Evolutionary conservation across 1,284 basidiomycete species (phyloP), one percentile per base, ranked within the genome.

Genomic region (Irpex sp.): DNA sequence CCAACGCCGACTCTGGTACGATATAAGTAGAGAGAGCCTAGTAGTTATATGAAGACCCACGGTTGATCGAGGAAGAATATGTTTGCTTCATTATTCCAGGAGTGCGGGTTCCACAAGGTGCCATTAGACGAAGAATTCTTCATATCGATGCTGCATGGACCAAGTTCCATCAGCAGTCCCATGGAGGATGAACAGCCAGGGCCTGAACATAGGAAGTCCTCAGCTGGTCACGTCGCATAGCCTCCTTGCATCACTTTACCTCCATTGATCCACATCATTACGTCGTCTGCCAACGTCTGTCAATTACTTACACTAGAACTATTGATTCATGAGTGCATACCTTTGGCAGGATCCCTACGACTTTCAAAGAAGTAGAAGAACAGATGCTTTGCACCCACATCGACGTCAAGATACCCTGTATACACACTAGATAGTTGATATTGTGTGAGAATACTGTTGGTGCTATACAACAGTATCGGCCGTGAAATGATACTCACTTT

Each of bases 281-380:
- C 82, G 70, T 89, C 86, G 67, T 91, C 87, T 73, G 67, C 13
- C 57, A 62, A n/a, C 11, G 19, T 19, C 13, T 34, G 34, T 44
- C 9, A 17, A 19, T 31, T n/a, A 21, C n/a, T n/a, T n/a, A n/a
- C n/a, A 5, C 26, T 26, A 3, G 26, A 31, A 55, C 13, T 37
- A 37, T 48, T 15, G 47, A 4, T 21, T 8, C 13, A 19, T 31
- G 44, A 1, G 40, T 19, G 37, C 64, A 52, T 40, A 76, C 77
- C 76, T 78, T 81, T 80, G 15, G 81, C 81, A 1, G 92, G 91
- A 64, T 88, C 78, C 51, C 81, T 80, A 63, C 91, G 78, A 59
- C 88, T 91, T 75, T 92, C 91, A 74, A 94, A 94, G 78, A 93
- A 94, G 76, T 91, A 92, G 78, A 94, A 94, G 79, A 93, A 94